Conservation (phyloP, 306 rosid genomes). For the Hippophae gyantsensis region DNA sequence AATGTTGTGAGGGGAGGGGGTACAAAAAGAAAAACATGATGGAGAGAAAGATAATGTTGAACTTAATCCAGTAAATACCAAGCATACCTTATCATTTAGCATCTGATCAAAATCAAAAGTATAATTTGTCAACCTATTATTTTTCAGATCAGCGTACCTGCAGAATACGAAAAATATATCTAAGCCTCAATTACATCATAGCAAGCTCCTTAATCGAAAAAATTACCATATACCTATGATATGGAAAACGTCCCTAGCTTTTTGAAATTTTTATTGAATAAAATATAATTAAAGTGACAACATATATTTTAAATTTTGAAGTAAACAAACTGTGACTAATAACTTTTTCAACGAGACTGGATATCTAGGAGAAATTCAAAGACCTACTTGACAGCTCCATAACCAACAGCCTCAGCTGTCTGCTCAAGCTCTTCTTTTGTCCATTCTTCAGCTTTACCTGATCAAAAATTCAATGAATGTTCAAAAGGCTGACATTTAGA, state of each 20-base stretch:
- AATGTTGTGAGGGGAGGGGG: too few relatives aligned
- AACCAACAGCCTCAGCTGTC: conserved; percentile 76
- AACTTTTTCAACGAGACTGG: neutral
- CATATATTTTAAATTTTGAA: too few relatives aligned
- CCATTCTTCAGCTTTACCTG: conserved; percentile 64
- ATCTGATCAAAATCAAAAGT: conserved; percentile 88
- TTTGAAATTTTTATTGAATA: too few relatives aligned
- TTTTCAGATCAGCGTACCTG: conserved; percentile 97
- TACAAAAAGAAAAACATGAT: neutral
- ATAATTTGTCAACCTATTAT: conserved; percentile 80
- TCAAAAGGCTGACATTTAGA: neutral
- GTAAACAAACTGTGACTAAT: too few relatives aligned
- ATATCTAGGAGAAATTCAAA: neutral
- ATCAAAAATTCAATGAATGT: neutral
- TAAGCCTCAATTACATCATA: neutral
- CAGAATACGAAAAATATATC: conserved; percentile 17
- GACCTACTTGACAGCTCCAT: conserved; percentile 92
- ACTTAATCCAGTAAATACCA: neutral
- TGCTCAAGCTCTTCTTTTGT: conserved; percentile 65
- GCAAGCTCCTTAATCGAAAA: too few relatives aligned
- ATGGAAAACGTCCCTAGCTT: too few relatives aligned
- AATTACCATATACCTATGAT: too few relatives aligned
- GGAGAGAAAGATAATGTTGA: neutral
- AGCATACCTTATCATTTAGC: conserved; percentile 79
- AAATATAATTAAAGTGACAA: too few relatives aligned